Percentiles rank a stretch among this genome's conserved stretches.
phyloP scores from a whole-genome alignment of 345 rosid genomes.

The Rhodomyrtus tomentosa region DNA sequence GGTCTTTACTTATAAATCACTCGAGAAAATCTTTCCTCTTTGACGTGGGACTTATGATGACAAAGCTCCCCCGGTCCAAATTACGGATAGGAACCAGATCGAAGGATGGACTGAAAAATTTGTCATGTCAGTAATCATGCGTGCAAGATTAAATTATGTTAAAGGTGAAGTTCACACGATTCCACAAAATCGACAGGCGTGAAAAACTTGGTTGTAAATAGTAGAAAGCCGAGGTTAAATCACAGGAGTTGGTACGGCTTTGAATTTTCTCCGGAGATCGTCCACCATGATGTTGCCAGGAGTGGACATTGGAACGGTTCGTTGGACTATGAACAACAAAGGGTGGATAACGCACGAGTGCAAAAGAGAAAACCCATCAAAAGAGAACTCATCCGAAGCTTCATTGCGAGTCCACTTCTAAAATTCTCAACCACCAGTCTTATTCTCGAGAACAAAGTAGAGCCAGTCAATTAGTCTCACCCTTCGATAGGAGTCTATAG shows the following conservation, averaged over 20 bases:
- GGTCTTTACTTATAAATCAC: background rate
- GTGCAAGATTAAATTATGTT: background rate
- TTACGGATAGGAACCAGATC: background rate
- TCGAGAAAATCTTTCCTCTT: too few relatives aligned
- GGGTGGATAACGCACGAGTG: background rate
- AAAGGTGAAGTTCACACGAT: too few relatives aligned
- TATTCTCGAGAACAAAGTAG: background rate
- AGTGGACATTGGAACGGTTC: background rate
- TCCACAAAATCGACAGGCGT: too few relatives aligned
- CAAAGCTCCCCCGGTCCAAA: background rate
- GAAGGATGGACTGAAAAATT: background rate
- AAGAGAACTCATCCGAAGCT: background rate
- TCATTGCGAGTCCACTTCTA: background rate
- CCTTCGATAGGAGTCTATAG: background rate
- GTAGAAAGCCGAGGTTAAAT: background rate
- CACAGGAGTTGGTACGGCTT: background rate
- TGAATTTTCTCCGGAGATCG: background rate
- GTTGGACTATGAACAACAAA: background rate
- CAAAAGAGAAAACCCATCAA: background rate
- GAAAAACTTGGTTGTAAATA: background rate
- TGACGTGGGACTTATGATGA: background rate
- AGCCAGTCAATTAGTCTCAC: background rate
- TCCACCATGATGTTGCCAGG: background rate
- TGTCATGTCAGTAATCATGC: background rate
- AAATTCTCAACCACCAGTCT: background rate